A percentile compares a stretch with the other conserved stretches of the same genome.
These are phyloP conservation scores for Teunomyces tritomae DNA, from an alignment of 805 yeast genomes.

Conservation along the genomic window DNA sequence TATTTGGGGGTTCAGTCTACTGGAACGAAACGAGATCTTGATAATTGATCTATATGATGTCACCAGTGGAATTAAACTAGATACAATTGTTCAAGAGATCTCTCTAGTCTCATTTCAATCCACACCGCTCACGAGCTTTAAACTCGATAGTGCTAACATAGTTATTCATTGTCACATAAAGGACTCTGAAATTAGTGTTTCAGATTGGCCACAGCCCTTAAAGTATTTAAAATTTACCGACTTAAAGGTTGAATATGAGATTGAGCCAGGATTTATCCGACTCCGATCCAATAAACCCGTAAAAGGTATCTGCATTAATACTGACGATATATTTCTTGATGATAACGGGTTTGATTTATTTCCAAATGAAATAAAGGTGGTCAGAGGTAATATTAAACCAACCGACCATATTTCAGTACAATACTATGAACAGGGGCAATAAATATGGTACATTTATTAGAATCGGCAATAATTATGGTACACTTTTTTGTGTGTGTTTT, in stretches of 20 bases:
- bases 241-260: slow-evolving; percentile 18
- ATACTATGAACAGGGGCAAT: neutral
- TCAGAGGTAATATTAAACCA: neutral
- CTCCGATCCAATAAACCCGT: slow-evolving; percentile 36
- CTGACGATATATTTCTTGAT: slow-evolving; percentile 25
- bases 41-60: slow-evolving; percentile 29
- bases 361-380: slow-evolving; percentile 27
- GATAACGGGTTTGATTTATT: slow-evolving; percentile 52
- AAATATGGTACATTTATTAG: neutral
- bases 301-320: slow-evolving; percentile 41
- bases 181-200: slow-evolving; percentile 19
- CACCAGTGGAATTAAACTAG: slow-evolving; percentile 21
- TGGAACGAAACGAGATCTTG: slow-evolving; percentile 16
- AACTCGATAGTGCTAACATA: neutral
- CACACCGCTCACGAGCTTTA: neutral
- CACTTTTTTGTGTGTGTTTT: neutral
- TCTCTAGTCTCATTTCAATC: neutral
- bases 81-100: neutral
- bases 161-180: slow-evolving; percentile 6
- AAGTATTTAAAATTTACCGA: slow-evolving; percentile 36
- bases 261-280: slow-evolving; percentile 21
- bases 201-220: slow-evolving; percentile 53
- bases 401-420: neutral
- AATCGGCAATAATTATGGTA: too few species aligned
- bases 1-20: neutral